Evolutionary conservation across 2,329 filamentous ascomycete species (phyloP).

Genomic region (Colletotrichum cuscutae): DNA sequence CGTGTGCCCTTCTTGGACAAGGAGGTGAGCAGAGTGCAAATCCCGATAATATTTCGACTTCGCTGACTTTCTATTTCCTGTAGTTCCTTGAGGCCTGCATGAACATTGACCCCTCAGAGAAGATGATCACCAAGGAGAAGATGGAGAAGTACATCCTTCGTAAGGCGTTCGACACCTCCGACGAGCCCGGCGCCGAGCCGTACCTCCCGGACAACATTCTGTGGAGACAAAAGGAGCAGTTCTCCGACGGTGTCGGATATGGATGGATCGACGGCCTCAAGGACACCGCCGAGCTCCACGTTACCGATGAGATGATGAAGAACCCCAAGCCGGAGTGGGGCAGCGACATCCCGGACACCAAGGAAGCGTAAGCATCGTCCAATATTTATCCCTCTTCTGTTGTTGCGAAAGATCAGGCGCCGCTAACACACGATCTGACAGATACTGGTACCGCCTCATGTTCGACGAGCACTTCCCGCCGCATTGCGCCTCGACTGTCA

Average conservation of each 20-base stretch:
- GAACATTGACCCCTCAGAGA: conserved; percentile 93
- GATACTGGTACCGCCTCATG: conserved; percentile 98
- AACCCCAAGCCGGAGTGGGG: conserved; percentile 98
- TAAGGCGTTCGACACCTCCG: conserved; percentile 94
- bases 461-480: conserved; percentile 99
- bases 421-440: conserved; percentile 47
- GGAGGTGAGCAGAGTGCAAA: conserved; percentile 60
- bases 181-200: conserved; percentile 81
- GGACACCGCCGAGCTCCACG: conserved; percentile 88
- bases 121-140: conserved; percentile 90
- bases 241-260: conserved; percentile 98
- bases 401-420: neutral
- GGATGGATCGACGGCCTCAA: conserved; percentile 99
- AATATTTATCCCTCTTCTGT: neutral
- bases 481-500: conserved; percentile 90
- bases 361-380: conserved; percentile 78
- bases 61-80: neutral
- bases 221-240: conserved; percentile 99
- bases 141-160: conserved; percentile 99
- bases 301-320: conserved; percentile 98
- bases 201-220: conserved; percentile 98
- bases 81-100: conserved; percentile 91
- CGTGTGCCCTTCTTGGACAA: conserved; percentile 99
- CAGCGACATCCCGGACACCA: conserved; percentile 89
- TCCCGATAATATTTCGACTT: neutral